These are phyloP conservation scores for Nyctanthes arbortristis DNA, from an alignment of 257 asterid genomes.

Conservation along the genomic window DNA sequence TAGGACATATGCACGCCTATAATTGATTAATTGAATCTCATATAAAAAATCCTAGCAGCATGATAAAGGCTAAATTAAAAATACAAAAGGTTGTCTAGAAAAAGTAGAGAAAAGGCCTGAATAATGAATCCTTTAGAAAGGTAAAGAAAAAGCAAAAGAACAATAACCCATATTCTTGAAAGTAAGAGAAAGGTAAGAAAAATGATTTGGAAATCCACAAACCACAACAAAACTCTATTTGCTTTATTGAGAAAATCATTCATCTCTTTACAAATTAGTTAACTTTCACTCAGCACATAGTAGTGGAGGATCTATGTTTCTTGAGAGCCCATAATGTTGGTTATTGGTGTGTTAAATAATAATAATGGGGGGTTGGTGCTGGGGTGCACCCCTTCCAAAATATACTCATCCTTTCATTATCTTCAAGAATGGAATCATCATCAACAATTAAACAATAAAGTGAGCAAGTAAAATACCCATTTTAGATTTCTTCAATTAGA, in stretches of 20 bases:
- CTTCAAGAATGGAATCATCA: not conserved
- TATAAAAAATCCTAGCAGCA: not conserved
- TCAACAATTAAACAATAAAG: no score
- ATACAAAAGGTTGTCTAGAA: not conserved
- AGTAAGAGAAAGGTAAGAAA: conserved; percentile 26
- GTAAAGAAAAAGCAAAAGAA: not conserved
- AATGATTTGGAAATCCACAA: conserved; percentile 11
- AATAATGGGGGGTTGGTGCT: not conserved
- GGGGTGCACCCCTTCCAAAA: conserved; percentile 18
- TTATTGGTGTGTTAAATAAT: not conserved
- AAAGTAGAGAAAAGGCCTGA: not conserved
- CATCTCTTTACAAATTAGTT: conserved; percentile 5
- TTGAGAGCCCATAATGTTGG: conserved; percentile 17
- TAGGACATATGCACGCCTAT: no score
- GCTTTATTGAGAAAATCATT: conserved; percentile 36
- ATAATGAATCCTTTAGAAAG: conserved; percentile 10
- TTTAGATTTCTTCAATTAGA: no score
- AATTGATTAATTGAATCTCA: not conserved
- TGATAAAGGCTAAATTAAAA: not conserved
- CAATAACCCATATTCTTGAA: conserved; percentile 15
- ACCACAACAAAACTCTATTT: not conserved
- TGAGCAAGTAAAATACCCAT: no score
- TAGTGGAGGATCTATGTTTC: conserved; percentile 22
- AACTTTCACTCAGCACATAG: conserved; percentile 30
- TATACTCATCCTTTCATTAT: conserved; percentile 12